Conservation (phyloP, 1,284 basidiomycete species). For the Cryptococcus wingfieldii region DNA sequence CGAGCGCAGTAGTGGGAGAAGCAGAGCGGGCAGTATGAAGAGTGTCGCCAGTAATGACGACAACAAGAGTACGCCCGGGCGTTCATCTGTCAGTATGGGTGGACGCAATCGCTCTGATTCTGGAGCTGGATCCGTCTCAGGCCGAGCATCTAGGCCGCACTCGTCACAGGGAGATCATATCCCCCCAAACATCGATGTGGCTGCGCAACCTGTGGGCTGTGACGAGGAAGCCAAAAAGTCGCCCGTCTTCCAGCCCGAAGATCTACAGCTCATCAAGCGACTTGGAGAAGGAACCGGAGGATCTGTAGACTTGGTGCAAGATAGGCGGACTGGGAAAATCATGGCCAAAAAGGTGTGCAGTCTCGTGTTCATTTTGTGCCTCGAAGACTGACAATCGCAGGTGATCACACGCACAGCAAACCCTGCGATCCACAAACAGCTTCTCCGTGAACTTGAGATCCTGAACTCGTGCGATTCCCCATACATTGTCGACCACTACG, state of each 20-base stretch:
- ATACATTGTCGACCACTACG: conserved; percentile 90
- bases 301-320: conserved; percentile 84
- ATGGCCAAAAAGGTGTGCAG: conserved; percentile 77
- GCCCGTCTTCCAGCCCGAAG: conserved; percentile 48
- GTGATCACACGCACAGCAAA: conserved; percentile 92
- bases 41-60: conserved; percentile 3
- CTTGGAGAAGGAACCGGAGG: conserved; percentile 96
- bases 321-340: conserved; percentile 67
- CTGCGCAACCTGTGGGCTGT: neutral
- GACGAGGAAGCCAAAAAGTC: conserved; percentile 10
- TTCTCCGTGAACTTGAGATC: conserved; percentile 87
- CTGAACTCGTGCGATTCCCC: conserved; percentile 77
- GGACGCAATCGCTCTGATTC: neutral
- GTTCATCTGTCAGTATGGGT: no score
- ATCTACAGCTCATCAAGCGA: conserved; percentile 66
- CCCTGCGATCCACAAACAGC: conserved; percentile 76
- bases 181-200: conserved; percentile 4
- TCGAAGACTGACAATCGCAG: conserved; percentile 35
- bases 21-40: conserved; percentile 14
- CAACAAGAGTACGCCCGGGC: conserved; percentile 5
- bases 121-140: neutral
- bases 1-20: conserved; percentile 6
- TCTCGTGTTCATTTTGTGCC: neutral
- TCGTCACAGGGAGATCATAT: neutral
- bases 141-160: neutral